A percentile compares a stretch with the other conserved stretches of the same genome.
These are phyloP conservation scores for Themeda triandra DNA, from an alignment of 176 grass and related monocot species.

Conservation along the genomic window DNA sequence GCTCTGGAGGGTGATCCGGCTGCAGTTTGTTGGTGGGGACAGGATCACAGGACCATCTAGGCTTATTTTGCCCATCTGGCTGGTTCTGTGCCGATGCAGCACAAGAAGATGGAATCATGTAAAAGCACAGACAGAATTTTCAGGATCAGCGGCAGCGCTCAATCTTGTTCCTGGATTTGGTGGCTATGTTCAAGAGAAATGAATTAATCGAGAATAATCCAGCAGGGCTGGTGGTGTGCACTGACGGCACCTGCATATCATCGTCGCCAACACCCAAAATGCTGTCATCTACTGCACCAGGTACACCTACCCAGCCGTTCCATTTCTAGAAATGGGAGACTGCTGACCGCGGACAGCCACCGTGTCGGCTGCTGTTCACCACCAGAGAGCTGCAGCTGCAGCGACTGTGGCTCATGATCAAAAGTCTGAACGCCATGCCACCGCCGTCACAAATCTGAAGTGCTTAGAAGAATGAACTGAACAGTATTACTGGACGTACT, in stretches of 20 bases:
- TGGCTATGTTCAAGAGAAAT: slow-evolving; percentile 1
- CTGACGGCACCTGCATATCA: not conserved
- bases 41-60: slow-evolving; percentile 17
- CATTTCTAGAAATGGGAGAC: too few relatives aligned
- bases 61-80: slow-evolving; percentile 26
- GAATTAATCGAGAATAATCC: too few relatives aligned
- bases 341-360: too few relatives aligned
- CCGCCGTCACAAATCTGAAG: not conserved
- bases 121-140: slow-evolving; percentile 14
- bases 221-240: too few relatives aligned
- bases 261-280: too few relatives aligned
- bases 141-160: not conserved
- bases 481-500: not conserved
- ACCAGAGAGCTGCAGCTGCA: not conserved
- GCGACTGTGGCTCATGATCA: not conserved
- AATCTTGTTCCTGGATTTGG: slow-evolving; percentile 16
- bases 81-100: not conserved
- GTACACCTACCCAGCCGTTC: too few relatives aligned
- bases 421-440: not conserved
- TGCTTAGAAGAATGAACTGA: not conserved
- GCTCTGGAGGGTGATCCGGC: slow-evolving; percentile 68
- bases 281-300: too few relatives aligned
- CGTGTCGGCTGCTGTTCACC: too few relatives aligned
- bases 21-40: slow-evolving; percentile 33
- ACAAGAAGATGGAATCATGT: slow-evolving; percentile 21